Percentiles rank a stretch among this genome's conserved stretches.
Conservation (phyloP, 1,284 basidiomycete species). For the Butyriboletus appendiculatus region DNA sequence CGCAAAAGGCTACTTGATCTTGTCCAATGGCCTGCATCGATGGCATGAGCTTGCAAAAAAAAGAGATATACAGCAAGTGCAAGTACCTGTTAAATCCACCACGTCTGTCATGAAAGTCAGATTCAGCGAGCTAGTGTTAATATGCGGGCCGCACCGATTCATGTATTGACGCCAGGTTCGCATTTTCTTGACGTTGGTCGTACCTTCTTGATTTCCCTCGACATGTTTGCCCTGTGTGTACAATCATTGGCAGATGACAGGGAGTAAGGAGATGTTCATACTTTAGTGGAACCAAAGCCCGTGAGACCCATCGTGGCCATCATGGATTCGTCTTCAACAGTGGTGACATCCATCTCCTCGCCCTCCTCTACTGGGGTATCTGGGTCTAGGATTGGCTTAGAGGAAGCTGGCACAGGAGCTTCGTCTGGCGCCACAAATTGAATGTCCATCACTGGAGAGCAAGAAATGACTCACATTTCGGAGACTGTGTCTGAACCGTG, state of each 20-base stretch:
- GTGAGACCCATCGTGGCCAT: slow-evolving; percentile 89
- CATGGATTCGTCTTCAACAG: slow-evolving; percentile 80
- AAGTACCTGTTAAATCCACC: slow-evolving; percentile 90
- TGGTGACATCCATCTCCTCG: slow-evolving; percentile 66
- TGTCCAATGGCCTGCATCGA: slow-evolving; percentile 60
- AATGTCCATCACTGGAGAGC: slow-evolving; percentile 1
- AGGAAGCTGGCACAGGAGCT: slow-evolving; percentile 17
- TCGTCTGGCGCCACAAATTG: slow-evolving; percentile 8
- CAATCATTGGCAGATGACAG: slow-evolving; percentile 1
- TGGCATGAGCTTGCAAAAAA: slow-evolving; percentile 13
- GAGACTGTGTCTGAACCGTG: slow-evolving; percentile 19
- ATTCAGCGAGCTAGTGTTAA: background rate
- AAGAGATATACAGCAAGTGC: background rate
- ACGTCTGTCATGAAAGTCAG: slow-evolving; percentile 48
- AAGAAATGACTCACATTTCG: slow-evolving; percentile 25
- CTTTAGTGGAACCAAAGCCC: slow-evolving; percentile 92
- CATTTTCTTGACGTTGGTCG: slow-evolving; percentile 78
- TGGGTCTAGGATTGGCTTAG: slow-evolving; percentile 41
- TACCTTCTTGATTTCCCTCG: slow-evolving; percentile 81
- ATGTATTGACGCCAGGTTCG: slow-evolving; percentile 97
- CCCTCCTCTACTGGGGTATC: slow-evolving; percentile 54
- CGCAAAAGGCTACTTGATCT: slow-evolving; percentile 52
- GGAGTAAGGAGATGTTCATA: slow-evolving; percentile 34
- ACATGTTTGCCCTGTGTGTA: slow-evolving; percentile 70
- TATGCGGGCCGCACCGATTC: slow-evolving; percentile 63